These are phyloP conservation scores for Dendrobium huoshanense DNA, from an alignment of 106 monocot species.

Conservation along the genomic window DNA sequence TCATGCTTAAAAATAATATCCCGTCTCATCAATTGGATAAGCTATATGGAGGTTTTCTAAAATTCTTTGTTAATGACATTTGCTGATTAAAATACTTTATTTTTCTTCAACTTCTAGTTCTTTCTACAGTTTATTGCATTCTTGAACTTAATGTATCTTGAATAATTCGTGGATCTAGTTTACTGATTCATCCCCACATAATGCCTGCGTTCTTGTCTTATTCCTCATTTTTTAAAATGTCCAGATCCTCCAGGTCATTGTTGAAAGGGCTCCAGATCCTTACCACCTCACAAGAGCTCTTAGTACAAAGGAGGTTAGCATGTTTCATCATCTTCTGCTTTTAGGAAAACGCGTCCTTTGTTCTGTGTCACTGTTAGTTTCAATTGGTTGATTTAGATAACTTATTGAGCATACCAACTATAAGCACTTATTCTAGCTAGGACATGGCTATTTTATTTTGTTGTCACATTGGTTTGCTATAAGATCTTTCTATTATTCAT, in stretches of 20 bases:
- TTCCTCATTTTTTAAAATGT: slow-evolving; percentile 2
- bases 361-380: neutral
- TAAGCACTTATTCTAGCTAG: neutral
- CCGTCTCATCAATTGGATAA: neutral
- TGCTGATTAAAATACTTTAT: neutral
- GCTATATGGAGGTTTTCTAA: neutral
- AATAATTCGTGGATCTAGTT: neutral
- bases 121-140: neutral
- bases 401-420: neutral
- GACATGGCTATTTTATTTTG: neutral
- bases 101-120: neutral
- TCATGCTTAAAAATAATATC: no score
- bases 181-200: neutral
- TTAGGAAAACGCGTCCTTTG: neutral
- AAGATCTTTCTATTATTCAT: neutral
- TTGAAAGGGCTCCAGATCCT: slow-evolving; percentile 36
- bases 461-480: neutral
- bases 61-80: neutral
- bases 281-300: slow-evolving; percentile 42
- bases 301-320: slow-evolving; percentile 84
- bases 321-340: neutral
- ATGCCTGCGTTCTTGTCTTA: neutral
- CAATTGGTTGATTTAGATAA: neutral
- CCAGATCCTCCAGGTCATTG: slow-evolving; percentile 85
- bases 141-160: neutral